Evolutionary conservation across 805 yeast species (phyloP).

Genomic region (Ogataea ramenticola): DNA sequence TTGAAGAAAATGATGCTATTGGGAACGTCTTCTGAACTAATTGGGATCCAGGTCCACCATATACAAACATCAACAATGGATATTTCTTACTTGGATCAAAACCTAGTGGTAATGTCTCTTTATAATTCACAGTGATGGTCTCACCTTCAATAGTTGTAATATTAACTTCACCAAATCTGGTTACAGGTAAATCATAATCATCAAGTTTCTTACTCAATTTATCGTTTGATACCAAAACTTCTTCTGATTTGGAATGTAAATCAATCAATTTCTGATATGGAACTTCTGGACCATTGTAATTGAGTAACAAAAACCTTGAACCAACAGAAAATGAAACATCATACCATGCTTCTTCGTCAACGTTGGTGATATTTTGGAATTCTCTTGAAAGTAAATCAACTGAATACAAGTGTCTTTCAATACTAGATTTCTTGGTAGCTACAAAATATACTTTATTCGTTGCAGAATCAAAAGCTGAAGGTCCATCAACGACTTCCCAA

Average conservation of each 20-base stretch:
- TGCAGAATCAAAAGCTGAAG: conserved; percentile 51
- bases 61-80: conserved; percentile 83
- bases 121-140: conserved; percentile 36
- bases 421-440: conserved; percentile 70
- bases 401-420: conserved; percentile 77
- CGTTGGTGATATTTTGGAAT: conserved; percentile 38
- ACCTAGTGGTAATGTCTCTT: conserved; percentile 70
- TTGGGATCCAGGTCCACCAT: conserved; percentile 96
- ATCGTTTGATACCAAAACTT: conserved; percentile 40
- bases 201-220: conserved; percentile 31
- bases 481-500: conserved; percentile 87
- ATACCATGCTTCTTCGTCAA: conserved; percentile 55
- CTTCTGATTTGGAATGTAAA: conserved; percentile 32
- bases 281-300: conserved; percentile 70
- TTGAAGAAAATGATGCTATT: conserved; percentile 59
- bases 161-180: conserved; percentile 43
- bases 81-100: conserved; percentile 58
- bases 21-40: conserved; percentile 57
- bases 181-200: conserved; percentile 51
- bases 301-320: conserved; percentile 59
- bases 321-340: conserved; percentile 75
- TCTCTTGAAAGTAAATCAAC: conserved; percentile 47
- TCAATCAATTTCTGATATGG: conserved; percentile 74
- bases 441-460: conserved; percentile 53
- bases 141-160: conserved; percentile 40